phyloP scores from a whole-genome alignment of 2,329 filamentous ascomycete genomes.

The Trichoderma citrinoviride region DNA sequence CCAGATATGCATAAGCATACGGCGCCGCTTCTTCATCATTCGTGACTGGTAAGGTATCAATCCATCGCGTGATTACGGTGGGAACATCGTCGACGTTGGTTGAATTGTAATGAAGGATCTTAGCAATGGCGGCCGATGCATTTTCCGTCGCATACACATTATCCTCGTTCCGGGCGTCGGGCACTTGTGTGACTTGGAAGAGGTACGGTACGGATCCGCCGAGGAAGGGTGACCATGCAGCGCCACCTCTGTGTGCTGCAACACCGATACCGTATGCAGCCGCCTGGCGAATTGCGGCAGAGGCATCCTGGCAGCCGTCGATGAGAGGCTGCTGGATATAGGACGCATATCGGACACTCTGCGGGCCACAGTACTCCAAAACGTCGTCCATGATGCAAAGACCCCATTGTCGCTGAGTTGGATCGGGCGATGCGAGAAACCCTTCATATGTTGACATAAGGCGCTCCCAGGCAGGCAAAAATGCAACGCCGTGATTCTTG shows the following conservation, averaged over 20 bases:
- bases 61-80: constrained; percentile 77
- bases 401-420: constrained; percentile 97
- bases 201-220: constrained; percentile 75
- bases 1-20: constrained; percentile 89
- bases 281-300: constrained; percentile 90
- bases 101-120: constrained; percentile 89
- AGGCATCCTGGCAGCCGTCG: constrained; percentile 78
- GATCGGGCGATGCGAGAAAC: constrained; percentile 77
- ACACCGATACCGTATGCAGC: constrained; percentile 95
- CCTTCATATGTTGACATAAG: constrained; percentile 80
- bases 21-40: constrained; percentile 98
- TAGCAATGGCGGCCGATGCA: constrained; percentile 91
- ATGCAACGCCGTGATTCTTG: constrained; percentile 85
- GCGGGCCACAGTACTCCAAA: constrained; percentile 88
- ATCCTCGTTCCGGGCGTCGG: constrained; percentile 82
- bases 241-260: constrained; percentile 87
- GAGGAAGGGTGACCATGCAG: constrained; percentile 83
- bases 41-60: constrained; percentile 84
- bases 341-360: constrained; percentile 81
- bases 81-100: constrained; percentile 73
- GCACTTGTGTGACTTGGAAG: constrained; percentile 79
- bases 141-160: constrained; percentile 98
- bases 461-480: constrained; percentile 84
- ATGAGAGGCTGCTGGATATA: constrained; percentile 86
- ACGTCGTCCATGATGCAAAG: constrained; percentile 98